phyloP scores from a whole-genome alignment of 2,329 filamentous ascomycete species.

The Fusarium sp. region DNA sequence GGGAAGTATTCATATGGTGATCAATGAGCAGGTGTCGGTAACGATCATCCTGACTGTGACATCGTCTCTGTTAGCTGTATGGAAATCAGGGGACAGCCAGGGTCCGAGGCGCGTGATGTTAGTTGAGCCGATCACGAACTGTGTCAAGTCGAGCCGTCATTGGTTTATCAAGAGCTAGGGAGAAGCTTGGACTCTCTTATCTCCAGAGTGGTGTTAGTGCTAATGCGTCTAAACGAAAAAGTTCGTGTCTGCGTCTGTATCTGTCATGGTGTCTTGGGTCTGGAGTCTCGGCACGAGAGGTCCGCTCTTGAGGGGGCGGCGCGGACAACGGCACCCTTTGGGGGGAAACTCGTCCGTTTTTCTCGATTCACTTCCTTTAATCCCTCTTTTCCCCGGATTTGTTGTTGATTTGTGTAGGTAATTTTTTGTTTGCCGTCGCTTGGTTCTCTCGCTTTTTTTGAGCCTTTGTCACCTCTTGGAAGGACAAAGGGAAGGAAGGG shows the following conservation, averaged over 20 bases:
- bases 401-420: slow-evolving; percentile 24
- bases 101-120: slow-evolving; percentile 27
- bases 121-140: slow-evolving; percentile 26
- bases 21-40: neutral
- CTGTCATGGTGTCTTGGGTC: slow-evolving; percentile 15
- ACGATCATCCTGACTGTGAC: slow-evolving; percentile 22
- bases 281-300: slow-evolving; percentile 35
- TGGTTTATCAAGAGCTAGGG: neutral
- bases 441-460: slow-evolving; percentile 11
- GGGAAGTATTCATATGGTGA: slow-evolving; percentile 11
- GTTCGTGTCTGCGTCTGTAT: slow-evolving; percentile 21
- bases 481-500: slow-evolving; percentile 7
- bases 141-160: slow-evolving; percentile 12
- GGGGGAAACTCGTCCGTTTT: slow-evolving; percentile 2
- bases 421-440: slow-evolving; percentile 22
- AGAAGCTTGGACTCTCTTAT: slow-evolving; percentile 19
- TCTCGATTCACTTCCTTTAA: slow-evolving; percentile 30
- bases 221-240: slow-evolving; percentile 32
- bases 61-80: slow-evolving; percentile 17
- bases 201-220: slow-evolving; percentile 26
- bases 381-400: slow-evolving; percentile 38
- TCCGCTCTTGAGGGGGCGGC: slow-evolving; percentile 6
- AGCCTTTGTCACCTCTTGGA: neutral
- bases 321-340: neutral
- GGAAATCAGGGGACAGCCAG: slow-evolving; percentile 28